Percentiles rank a stretch among this genome's conserved stretches.
Conservation (phyloP, 345 rosid genomes). For the Garcia nutans region DNA sequence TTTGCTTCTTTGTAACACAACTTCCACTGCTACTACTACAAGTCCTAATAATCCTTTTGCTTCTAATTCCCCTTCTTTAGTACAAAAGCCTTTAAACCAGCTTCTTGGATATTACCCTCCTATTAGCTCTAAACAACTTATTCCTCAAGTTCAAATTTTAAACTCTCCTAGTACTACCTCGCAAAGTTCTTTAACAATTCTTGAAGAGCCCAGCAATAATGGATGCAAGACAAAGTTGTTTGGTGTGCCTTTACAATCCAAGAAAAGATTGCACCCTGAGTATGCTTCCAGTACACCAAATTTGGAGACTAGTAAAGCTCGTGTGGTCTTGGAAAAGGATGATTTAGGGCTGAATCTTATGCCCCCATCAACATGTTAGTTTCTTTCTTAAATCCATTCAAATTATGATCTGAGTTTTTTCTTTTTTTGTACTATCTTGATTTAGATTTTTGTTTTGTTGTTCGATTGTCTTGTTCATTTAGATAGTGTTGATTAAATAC, state of each 20-base stretch:
- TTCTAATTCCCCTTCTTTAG: conserved; percentile 20
- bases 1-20: conserved; percentile 39
- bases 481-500: conserved; percentile 26
- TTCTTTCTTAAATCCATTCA: conserved; percentile 10
- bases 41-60: conserved; percentile 16
- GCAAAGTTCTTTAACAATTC: conserved; percentile 43
- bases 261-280: conserved; percentile 62
- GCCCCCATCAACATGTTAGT: conserved; percentile 65
- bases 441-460: conserved; percentile 15
- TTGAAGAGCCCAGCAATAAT: conserved; percentile 30
- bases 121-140: conserved; percentile 8
- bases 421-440: conserved; percentile 2
- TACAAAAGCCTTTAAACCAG: conserved; percentile 49
- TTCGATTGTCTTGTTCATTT: conserved; percentile 21
- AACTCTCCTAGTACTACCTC: conserved; percentile 39
- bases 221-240: conserved; percentile 64
- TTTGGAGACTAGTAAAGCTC: conserved; percentile 53
- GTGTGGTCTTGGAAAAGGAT: conserved; percentile 71
- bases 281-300: conserved; percentile 28
- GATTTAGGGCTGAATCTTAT: conserved; percentile 81
- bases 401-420: conserved; percentile 20
- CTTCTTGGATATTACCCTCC: conserved; percentile 40
- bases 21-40: conserved; percentile 16
- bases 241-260: conserved; percentile 70
- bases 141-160: conserved; percentile 26